These are phyloP conservation scores for Alternaria dauci DNA, from an alignment of 2,329 filamentous ascomycete genomes.

Conservation along the genomic window DNA sequence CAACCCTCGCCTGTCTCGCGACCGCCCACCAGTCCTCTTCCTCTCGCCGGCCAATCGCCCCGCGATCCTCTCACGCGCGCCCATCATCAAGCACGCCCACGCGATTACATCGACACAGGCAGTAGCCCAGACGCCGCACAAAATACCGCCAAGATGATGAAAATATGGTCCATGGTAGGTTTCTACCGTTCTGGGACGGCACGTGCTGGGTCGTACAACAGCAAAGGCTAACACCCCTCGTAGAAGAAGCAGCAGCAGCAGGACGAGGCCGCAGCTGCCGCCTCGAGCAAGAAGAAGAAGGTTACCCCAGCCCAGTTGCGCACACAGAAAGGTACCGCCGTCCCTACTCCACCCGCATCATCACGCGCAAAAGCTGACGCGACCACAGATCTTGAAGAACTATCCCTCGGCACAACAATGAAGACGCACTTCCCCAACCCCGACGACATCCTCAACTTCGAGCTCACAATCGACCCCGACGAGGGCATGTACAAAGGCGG, in stretches of 20 bases:
- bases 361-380: conserved; percentile 17
- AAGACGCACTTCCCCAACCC: conserved; percentile 81
- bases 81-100: conserved; percentile 20
- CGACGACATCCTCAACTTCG: conserved; percentile 86
- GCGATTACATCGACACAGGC: conserved; percentile 21
- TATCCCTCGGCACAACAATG: conserved; percentile 82
- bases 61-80: conserved; percentile 23
- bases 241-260: conserved; percentile 93
- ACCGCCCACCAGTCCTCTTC: background rate
- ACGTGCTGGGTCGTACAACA: background rate
- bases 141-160: conserved; percentile 77
- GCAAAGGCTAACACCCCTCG: conserved; percentile 36
- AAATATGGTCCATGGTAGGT: conserved; percentile 98
- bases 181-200: background rate
- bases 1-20: background rate
- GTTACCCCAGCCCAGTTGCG: conserved; percentile 95
- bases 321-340: conserved; percentile 85
- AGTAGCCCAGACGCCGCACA: conserved; percentile 15
- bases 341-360: background rate
- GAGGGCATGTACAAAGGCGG: conserved; percentile 90
- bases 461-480: conserved; percentile 82
- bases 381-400: conserved; percentile 76
- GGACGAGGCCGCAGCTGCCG: conserved; percentile 84
- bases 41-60: conserved; percentile 17
- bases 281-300: conserved; percentile 93